Base-by-base conservation (phyloP, 192 early-diverging fungal genomes). In the Spizellomyces punctatus region DNA sequence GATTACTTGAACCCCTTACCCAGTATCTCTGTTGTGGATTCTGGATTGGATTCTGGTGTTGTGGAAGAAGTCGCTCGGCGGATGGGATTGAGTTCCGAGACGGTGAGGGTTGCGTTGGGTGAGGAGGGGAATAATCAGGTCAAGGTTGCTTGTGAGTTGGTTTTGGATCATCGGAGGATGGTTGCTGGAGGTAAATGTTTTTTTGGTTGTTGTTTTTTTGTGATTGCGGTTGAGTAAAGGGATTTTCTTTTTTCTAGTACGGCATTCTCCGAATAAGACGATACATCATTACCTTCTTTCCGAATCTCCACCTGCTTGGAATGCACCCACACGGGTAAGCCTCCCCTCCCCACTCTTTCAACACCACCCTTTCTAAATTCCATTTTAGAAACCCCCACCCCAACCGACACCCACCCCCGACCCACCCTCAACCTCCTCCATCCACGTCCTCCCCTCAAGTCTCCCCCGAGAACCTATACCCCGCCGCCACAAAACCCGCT, bases 71-170 rank as follows among this genome's bases (percentile, higher is more conserved):
- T 99, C 9, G 85, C 76, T 45, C 92, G 89, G 85, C 92, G 91
- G 81, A 93, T 93, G 89, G 88, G 88, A 8, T 92, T 86, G 72
- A 74, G 81, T 58, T 76, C 71, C 58, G 80, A 89, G 46, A 89
- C 89, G 14, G 89, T 99, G 46, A 72, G 89, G 27, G 74, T 82
- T 54, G 94, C 94, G 65, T 77, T 99, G 66, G 81, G 89, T 19
- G 91, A 95, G 75, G 76, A 81, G 7, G 93, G 90, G 61, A 96
- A 95, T 75, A 98, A 96, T 77, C 95, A 94, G 27, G 90, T 96
- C 63, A 96, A 96, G 71, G 97, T 99, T 6, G 94, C 97, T 6
- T 99, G 97, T 77, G 95, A 96, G 74, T 83, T 99, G 66, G 90
- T 95, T n/a, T 84, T 95, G 2, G 97, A 98, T 78, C 89, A 88